These are phyloP conservation scores for Ganoderma resinaceum DNA, from an alignment of 1,284 basidiomycete genomes.

Conservation along the genomic window DNA sequence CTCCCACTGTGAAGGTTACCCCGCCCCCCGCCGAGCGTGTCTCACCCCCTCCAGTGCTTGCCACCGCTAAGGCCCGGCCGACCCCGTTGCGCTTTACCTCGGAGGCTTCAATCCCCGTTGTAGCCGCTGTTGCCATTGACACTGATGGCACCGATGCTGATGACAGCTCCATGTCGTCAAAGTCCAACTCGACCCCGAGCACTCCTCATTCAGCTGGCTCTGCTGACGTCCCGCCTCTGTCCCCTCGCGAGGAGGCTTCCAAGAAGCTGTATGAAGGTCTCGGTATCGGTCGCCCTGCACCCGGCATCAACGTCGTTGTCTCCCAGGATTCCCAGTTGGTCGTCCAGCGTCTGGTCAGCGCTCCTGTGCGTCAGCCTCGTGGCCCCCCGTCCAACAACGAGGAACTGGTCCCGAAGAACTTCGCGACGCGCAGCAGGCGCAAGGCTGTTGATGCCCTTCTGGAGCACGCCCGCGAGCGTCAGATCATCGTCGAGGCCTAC, in stretches of 20 bases:
- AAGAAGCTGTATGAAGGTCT: slow-evolving; percentile 87
- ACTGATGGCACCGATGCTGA: slow-evolving; percentile 56
- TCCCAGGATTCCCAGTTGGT: slow-evolving; percentile 37
- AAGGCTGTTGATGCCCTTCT: slow-evolving; percentile 82
- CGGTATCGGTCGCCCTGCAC: slow-evolving; percentile 71
- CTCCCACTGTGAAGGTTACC: slow-evolving; percentile 71
- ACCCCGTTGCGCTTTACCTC: slow-evolving; percentile 71
- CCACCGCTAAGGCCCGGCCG: slow-evolving; percentile 60
- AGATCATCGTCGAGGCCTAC: slow-evolving; percentile 63
- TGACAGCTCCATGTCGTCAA: slow-evolving; percentile 58
- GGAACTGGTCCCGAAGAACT: slow-evolving; percentile 89
- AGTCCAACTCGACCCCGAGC: slow-evolving; percentile 65
- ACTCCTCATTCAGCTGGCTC: slow-evolving; percentile 77
- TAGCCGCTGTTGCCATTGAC: slow-evolving; percentile 68
- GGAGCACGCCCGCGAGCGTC: slow-evolving; percentile 71
- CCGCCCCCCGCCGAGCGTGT: slow-evolving; percentile 69
- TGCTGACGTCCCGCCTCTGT: slow-evolving; percentile 61
- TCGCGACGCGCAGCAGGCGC: slow-evolving; percentile 81
- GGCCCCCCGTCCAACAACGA: slow-evolving; percentile 88
- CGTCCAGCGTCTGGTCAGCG: slow-evolving; percentile 65
- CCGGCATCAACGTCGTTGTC: slow-evolving; percentile 43
- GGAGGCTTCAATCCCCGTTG: slow-evolving; percentile 57
- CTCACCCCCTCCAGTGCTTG: slow-evolving; percentile 54
- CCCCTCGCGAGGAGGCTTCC: slow-evolving; percentile 79
- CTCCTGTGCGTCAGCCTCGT: slow-evolving; percentile 82